These are phyloP conservation scores for Wickerhamomyces silvicola DNA, from an alignment of 805 yeast genomes.

Conservation along the genomic window DNA sequence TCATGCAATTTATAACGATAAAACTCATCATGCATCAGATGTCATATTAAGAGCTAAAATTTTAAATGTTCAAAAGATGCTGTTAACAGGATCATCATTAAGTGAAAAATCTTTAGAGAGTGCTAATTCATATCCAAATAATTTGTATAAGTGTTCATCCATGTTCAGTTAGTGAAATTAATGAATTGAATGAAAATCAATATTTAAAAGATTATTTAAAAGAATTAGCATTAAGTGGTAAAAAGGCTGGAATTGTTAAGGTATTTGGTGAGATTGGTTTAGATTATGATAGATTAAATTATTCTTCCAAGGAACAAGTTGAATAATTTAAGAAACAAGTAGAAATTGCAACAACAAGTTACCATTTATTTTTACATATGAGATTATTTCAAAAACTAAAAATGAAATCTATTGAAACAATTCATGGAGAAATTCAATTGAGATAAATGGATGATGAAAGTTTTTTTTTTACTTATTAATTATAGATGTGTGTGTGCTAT, in stretches of 20 bases:
- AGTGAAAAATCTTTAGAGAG: conserved; percentile 55
- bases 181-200: conserved; percentile 21
- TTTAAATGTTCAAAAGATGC: conserved; percentile 59
- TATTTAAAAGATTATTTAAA: conserved; percentile 47
- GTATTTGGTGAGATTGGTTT: conserved; percentile 96
- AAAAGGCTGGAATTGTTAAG: conserved; percentile 45
- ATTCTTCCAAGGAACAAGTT: conserved; percentile 62
- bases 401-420: not conserved
- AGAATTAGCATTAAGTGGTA: conserved; percentile 42
- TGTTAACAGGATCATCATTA: conserved; percentile 80
- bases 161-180: conserved; percentile 64
- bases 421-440: not conserved
- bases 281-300: conserved; percentile 86
- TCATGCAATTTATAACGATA: conserved; percentile 70
- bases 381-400: conserved; percentile 37
- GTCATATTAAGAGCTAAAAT: conserved; percentile 63
- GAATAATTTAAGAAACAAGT: conserved; percentile 69
- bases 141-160: conserved; percentile 86
- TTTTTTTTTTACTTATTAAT: too few relatives aligned
- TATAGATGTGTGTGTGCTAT: too few relatives aligned
- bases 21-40: conserved; percentile 51
- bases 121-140: conserved; percentile 32
- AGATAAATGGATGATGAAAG: not conserved
- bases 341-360: conserved; percentile 55
- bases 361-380: conserved; percentile 88